These are phyloP conservation scores for Hemileccinum impolitum DNA, from an alignment of 768 basidiomycete species.

Conservation along the genomic window DNA sequence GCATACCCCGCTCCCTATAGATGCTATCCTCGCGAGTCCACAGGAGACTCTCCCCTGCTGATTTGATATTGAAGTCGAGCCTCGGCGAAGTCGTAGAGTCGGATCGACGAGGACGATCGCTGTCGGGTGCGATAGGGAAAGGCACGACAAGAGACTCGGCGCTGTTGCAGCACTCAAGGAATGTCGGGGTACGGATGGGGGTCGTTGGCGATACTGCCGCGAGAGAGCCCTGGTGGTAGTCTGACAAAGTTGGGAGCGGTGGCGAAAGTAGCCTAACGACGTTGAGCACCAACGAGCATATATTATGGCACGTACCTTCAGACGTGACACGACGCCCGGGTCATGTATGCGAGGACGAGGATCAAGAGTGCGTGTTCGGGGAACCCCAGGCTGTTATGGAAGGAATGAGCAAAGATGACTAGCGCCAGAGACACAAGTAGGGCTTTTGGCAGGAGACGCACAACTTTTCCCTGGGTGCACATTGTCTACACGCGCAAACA, in stretches of 20 bases:
- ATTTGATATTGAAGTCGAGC: neutral
- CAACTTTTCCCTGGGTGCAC: too few species aligned
- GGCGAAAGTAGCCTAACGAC: slow-evolving; percentile 20
- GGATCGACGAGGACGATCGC: neutral
- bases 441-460: too few species aligned
- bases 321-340: slow-evolving; percentile 16
- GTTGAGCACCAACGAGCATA: neutral
- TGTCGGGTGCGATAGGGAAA: slow-evolving; percentile 3
- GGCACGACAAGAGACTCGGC: slow-evolving; percentile 7
- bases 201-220: slow-evolving; percentile 15
- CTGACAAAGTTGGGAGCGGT: slow-evolving; percentile 22
- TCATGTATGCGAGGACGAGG: slow-evolving; percentile 21
- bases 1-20: slow-evolving; percentile 7
- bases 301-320: slow-evolving; percentile 13
- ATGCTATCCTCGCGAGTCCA: slow-evolving; percentile 14
- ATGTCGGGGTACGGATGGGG: slow-evolving; percentile 20
- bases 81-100: neutral
- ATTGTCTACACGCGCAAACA: too few species aligned
- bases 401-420: neutral
- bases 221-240: slow-evolving; percentile 9
- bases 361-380: slow-evolving; percentile 25
- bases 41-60: slow-evolving; percentile 8
- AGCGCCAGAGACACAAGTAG: too few species aligned
- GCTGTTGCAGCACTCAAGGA: slow-evolving; percentile 9
- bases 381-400: slow-evolving; percentile 23